phyloP scores from a whole-genome alignment of 805 yeast species.

The Jamesozyma rosinii region DNA sequence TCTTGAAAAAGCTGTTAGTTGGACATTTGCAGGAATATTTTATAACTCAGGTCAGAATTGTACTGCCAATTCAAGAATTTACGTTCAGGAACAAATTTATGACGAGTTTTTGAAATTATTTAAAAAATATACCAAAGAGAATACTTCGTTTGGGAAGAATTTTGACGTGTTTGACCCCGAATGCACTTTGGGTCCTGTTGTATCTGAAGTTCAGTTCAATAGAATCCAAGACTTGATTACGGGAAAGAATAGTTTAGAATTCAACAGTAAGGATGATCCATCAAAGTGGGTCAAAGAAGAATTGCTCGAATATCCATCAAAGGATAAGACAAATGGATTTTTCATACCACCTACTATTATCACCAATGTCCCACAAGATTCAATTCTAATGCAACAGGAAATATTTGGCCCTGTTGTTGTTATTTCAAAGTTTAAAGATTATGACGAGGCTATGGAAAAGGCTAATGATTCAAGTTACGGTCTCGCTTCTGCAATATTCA shows the following conservation, averaged over 20 bases:
- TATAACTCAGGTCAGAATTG: conserved; percentile 53
- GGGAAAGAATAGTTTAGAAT: background rate
- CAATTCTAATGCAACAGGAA: conserved; percentile 34
- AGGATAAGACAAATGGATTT: conserved; percentile 19
- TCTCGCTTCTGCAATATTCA: conserved; percentile 48
- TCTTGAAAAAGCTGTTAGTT: conserved; percentile 34
- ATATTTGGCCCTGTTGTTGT: conserved; percentile 40
- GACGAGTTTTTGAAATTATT: conserved; percentile 39
- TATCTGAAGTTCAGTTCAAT: conserved; percentile 39
- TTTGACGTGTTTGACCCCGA: conserved; percentile 37
- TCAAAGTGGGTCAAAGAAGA: conserved; percentile 35
- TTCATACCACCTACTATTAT: conserved; percentile 38
- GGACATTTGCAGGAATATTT: conserved; percentile 43
- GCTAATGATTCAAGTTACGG: conserved; percentile 37
- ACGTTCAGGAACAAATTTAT: conserved; percentile 42
- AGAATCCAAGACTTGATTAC: conserved; percentile 34
- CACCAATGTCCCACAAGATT: conserved; percentile 31
- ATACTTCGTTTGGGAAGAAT: conserved; percentile 48
- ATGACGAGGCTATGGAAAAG: conserved; percentile 33
- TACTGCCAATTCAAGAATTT: conserved; percentile 49
- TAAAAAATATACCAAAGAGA: conserved; percentile 27
- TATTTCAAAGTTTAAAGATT: conserved; percentile 31
- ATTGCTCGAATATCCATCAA: conserved; percentile 25
- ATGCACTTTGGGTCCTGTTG: conserved; percentile 41
- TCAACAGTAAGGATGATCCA: background rate